Percentiles rank a stretch among this genome's conserved stretches.
Conservation (phyloP, 768 basidiomycete species). For the Xanthoconium purpureum region DNA sequence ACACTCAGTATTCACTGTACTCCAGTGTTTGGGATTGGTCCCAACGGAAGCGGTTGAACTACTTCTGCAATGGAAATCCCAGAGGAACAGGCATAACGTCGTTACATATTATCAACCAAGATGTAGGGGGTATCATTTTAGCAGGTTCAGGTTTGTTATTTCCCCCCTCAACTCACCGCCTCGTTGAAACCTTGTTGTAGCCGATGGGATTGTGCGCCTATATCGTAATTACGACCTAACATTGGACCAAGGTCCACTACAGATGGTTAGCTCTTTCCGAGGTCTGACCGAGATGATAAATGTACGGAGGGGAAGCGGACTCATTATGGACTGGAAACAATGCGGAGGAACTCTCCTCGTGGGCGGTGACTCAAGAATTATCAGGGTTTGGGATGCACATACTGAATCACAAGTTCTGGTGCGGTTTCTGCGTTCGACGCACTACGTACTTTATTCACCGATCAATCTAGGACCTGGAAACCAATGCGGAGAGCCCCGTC, state of each 20-base stretch:
- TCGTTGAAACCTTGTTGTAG: constrained; percentile 38
- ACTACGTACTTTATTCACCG: neutral
- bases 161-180: neutral
- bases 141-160: constrained; percentile 71
- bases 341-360: constrained; percentile 79
- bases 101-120: constrained; percentile 91
- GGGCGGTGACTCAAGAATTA: constrained; percentile 85
- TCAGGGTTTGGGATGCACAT: constrained; percentile 94
- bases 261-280: constrained; percentile 93
- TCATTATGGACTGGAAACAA: constrained; percentile 94
- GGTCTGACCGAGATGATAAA: constrained; percentile 77
- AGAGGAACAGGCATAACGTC: constrained; percentile 81
- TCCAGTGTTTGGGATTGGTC: constrained; percentile 94
- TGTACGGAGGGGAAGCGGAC: constrained; percentile 72
- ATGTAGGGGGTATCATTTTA: constrained; percentile 86
- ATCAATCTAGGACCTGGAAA: constrained; percentile 71
- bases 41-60: constrained; percentile 67
- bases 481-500: constrained; percentile 85
- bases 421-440: constrained; percentile 23
- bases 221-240: constrained; percentile 88
- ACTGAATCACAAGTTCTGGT: constrained; percentile 78
- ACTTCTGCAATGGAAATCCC: constrained; percentile 88
- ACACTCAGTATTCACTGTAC: neutral
- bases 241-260: constrained; percentile 67
- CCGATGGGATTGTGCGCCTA: constrained; percentile 88